Conservation (phyloP, 2,329 filamentous ascomycete genomes). For the Cladorrhinum sp. region DNA sequence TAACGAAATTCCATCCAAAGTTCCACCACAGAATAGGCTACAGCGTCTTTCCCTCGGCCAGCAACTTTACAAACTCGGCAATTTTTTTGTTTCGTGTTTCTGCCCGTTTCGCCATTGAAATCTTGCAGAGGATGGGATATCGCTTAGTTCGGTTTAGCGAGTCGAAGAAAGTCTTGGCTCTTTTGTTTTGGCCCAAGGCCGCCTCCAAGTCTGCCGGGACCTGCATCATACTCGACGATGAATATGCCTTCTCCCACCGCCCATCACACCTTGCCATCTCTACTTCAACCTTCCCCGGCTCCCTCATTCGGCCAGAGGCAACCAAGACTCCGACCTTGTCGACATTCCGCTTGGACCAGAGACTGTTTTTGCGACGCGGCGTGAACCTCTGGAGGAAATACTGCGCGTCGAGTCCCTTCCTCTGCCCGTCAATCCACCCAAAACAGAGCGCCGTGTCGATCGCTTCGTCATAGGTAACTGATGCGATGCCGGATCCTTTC, state of each 20-base stretch:
- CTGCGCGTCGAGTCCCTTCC: conserved; percentile 41
- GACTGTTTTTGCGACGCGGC: conserved; percentile 50
- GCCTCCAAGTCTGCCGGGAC: conserved; percentile 48
- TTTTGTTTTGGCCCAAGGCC: conserved; percentile 38
- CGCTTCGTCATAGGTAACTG: conserved; percentile 49
- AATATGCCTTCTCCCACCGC: conserved; percentile 57
- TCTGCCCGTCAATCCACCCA: conserved; percentile 62
- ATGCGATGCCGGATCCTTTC: conserved; percentile 41
- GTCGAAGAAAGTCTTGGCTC: conserved; percentile 41
- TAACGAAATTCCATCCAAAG: neutral
- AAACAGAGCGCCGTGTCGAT: conserved; percentile 57
- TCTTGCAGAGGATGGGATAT: conserved; percentile 44
- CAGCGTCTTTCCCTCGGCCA: conserved; percentile 35
- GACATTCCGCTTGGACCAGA: conserved; percentile 61
- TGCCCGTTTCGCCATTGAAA: conserved; percentile 41
- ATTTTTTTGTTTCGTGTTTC: conserved; percentile 40
- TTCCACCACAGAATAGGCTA: conserved; percentile 4
- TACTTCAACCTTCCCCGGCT: conserved; percentile 47
- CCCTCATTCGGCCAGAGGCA: conserved; percentile 46
- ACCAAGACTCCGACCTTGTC: conserved; percentile 45
- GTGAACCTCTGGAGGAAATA: conserved; percentile 57
- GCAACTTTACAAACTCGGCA: conserved; percentile 38
- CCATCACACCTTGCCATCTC: conserved; percentile 56
- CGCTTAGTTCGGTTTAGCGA: conserved; percentile 43
- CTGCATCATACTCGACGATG: conserved; percentile 43